phyloP scores from a whole-genome alignment of 352 stramenopile species.

The Blastocystis sp. region DNA sequence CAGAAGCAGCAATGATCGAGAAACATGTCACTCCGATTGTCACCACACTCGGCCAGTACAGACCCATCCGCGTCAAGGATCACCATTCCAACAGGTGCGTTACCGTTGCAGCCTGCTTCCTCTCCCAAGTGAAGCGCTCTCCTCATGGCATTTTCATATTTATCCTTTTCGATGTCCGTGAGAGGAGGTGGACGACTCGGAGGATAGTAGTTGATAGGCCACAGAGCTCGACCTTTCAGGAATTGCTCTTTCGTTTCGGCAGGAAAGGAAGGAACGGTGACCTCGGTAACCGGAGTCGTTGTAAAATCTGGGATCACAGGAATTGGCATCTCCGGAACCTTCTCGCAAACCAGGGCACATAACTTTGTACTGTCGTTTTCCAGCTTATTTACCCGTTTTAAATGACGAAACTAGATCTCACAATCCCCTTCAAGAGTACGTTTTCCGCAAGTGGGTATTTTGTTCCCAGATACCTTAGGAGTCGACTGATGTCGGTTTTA shows the following conservation, averaged over 20 bases:
- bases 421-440: not conserved
- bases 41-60: conserved; percentile 17
- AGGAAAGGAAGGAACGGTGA: conserved; percentile 2
- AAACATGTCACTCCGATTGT: conserved; percentile 31
- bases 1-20: conserved; percentile 43
- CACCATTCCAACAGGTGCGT: conserved; percentile 35
- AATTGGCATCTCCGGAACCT: not conserved
- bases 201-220: conserved; percentile 43
- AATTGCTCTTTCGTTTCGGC: conserved; percentile 32
- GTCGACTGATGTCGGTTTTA: not conserved
- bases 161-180: not conserved
- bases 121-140: conserved; percentile 4
- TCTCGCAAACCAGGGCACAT: conserved; percentile 3
- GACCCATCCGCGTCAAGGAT: conserved; percentile 2
- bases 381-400: conserved; percentile 39
- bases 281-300: not conserved
- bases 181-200: not conserved
- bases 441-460: not conserved
- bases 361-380: not conserved
- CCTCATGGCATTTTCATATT: not conserved
- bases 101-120: not conserved
- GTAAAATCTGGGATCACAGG: not conserved
- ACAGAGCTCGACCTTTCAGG: conserved; percentile 8
- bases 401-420: conserved; percentile 15
- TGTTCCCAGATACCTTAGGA: not conserved